These are phyloP conservation scores for Microsporum audouinii DNA, from an alignment of 2,329 filamentous ascomycete species.

Conservation along the genomic window DNA sequence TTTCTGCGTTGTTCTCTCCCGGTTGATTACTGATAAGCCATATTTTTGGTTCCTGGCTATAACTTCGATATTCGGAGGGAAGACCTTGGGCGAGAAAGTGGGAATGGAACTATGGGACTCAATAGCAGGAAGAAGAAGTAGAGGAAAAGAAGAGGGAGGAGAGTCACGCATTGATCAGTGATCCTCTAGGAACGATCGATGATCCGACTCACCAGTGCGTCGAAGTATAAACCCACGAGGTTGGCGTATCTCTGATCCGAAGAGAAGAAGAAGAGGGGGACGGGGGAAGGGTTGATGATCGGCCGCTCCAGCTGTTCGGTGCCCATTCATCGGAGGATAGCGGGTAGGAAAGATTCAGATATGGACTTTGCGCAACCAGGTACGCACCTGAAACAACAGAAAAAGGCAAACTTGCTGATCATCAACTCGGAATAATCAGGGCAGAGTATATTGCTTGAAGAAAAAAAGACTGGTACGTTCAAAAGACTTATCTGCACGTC, in stretches of 20 bases:
- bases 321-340: not conserved
- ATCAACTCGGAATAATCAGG: constrained; percentile 13
- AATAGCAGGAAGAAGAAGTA: not conserved
- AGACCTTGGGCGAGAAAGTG: not conserved
- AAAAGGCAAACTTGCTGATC: constrained; percentile 11
- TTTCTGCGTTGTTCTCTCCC: not conserved
- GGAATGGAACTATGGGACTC: not conserved
- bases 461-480: constrained; percentile 1
- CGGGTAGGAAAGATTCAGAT: not conserved
- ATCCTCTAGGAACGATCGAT: constrained; percentile 17
- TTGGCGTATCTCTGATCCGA: not conserved
- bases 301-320: not conserved
- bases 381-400: constrained; percentile 3
- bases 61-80: not conserved
- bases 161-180: constrained; percentile 4
- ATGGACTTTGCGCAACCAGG: not conserved
- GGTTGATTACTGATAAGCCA: not conserved
- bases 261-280: not conserved
- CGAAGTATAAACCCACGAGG: not conserved
- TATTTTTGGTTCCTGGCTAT: not conserved
- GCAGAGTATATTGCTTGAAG: constrained; percentile 5
- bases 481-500: constrained; percentile 6
- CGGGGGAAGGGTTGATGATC: not conserved
- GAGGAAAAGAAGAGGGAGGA: not conserved
- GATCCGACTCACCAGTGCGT: constrained; percentile 21